Percentiles rank a stretch among this genome's conserved stretches.
These are phyloP conservation scores for Aspergillus japonicus DNA, from an alignment of 2,329 filamentous ascomycete species.

Conservation along the genomic window DNA sequence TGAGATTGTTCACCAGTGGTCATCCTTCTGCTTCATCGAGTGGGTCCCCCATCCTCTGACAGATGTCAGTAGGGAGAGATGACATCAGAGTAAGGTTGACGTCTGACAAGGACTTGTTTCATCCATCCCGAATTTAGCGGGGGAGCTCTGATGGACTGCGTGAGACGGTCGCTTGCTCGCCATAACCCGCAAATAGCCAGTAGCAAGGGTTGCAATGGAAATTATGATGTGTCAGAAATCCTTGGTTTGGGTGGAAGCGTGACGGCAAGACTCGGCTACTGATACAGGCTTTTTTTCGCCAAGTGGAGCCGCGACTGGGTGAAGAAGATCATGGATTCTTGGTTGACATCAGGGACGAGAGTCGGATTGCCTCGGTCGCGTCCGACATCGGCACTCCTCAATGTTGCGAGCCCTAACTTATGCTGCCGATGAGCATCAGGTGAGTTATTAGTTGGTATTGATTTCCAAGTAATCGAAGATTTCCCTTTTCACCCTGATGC, in stretches of 20 bases:
- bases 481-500: not conserved
- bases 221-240: not conserved
- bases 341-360: not conserved
- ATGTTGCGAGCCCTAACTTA: not conserved
- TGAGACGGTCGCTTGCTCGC: not conserved
- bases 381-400: not conserved
- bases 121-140: not conserved
- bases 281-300: not conserved
- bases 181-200: not conserved
- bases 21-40: not conserved
- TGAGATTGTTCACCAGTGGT: not conserved
- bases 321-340: not conserved
- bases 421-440: too few relatives aligned
- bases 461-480: not conserved
- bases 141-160: not conserved
- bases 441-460: too few relatives aligned
- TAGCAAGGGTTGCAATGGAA: not conserved
- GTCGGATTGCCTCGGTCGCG: not conserved
- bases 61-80: not conserved
- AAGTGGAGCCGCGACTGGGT: not conserved
- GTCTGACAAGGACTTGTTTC: not conserved
- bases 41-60: not conserved
- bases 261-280: not conserved
- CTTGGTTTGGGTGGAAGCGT: not conserved
- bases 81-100: not conserved